Evolutionary conservation across 1,284 basidiomycete species (phyloP).

Genomic region (Phlebopus sp.): DNA sequence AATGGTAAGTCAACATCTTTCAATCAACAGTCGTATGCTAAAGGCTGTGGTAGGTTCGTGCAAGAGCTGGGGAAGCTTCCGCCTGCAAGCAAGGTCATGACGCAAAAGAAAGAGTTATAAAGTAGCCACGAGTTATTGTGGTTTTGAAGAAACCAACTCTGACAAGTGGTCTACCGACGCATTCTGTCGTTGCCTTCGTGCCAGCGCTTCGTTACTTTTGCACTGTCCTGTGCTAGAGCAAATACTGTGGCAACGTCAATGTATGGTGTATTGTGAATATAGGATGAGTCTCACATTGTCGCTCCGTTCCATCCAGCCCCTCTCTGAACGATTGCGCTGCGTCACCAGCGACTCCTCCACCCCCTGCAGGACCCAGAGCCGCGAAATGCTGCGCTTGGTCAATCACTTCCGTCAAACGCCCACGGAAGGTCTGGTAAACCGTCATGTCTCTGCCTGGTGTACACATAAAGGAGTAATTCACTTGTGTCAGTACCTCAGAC

Average conservation of each 20-base stretch:
- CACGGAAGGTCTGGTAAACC: conserved; percentile 65
- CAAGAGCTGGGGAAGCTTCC: conserved; percentile 44
- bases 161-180: conserved; percentile 36
- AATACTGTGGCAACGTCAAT: conserved; percentile 58
- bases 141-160: not conserved
- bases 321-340: conserved; percentile 77
- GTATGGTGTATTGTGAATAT: not conserved
- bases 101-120: conserved; percentile 29
- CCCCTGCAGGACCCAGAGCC: conserved; percentile 60
- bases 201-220: conserved; percentile 76
- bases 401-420: conserved; percentile 76
- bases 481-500: conserved; percentile 67
- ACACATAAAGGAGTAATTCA: conserved; percentile 27
- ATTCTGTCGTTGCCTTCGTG: conserved; percentile 68
- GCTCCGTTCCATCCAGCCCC: conserved; percentile 83
- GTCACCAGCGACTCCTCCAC: conserved; percentile 52
- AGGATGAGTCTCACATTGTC: conserved; percentile 62
- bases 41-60: conserved; percentile 44
- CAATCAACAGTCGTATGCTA: not conserved
- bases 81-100: conserved; percentile 15
- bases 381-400: conserved; percentile 92
- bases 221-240: conserved; percentile 77
- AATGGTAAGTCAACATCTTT: conserved; percentile 52
- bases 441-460: not conserved
- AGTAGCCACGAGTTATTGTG: conserved; percentile 6